Base-by-base conservation (phyloP, 306 rosid species). In the Datisca glomerata region DNA sequence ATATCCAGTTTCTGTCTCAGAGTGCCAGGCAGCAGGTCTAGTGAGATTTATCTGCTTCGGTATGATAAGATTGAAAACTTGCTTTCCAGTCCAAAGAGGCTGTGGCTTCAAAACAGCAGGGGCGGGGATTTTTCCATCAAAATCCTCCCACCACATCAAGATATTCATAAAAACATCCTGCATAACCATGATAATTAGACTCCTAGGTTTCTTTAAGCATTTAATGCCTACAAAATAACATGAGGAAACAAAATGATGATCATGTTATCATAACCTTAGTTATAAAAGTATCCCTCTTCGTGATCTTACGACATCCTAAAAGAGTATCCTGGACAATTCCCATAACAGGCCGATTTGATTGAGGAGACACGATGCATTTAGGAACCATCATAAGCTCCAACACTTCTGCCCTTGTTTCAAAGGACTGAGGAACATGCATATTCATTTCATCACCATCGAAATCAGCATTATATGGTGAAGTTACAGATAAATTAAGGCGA, bases 111-210 rank as follows among this genome's bases (percentile, higher is more conserved):
- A 71, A 60, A 89, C 80, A 40, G 96, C 51, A 35, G 98, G 98
- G 53, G 96, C 70, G 18, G 98, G 98, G 52, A 89, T 74, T 65
- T 89, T 84, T 45, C 98, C 95, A 29, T 89, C 98, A 73, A 84
- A 89, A 64, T 89, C 98, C 63, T 89, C 98, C 98, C 98, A 89
- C 98, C 98, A 89, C 98, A 89, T 89, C 81, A 89, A 68, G 51
- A 78, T 89, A 68, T 89, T 89, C 98, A 89, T 89, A 45, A 89
- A 84, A 66, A 84, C 98, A 61, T 89, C 98, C 98, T 89, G 75
- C 45, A 67, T 59, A 48, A 31, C 15, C 43, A 2, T 25, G 4
- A 53, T 18, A 16, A 41, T 71, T 29, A 78, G 57, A 46, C 40
- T 58, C 56, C 40, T 21, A 44, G 11, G 21, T 21, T 35, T 25